Evolutionary conservation across 2,329 filamentous ascomycete species (phyloP).

Genomic region (Coleophoma cylindrospora): DNA sequence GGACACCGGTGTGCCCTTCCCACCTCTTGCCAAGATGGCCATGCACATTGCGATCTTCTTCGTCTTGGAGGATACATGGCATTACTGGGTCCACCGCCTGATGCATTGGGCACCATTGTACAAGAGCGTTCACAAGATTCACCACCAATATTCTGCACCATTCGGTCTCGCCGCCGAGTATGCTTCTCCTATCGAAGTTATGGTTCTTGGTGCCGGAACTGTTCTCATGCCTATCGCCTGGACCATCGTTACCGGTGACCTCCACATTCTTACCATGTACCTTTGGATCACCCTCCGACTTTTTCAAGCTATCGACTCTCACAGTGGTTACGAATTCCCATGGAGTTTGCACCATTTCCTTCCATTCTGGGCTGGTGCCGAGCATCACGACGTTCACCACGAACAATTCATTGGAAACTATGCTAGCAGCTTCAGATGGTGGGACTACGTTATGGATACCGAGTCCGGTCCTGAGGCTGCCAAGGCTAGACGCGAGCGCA

Average conservation of each 20-base stretch:
- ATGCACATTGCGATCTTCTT: constrained; percentile 93
- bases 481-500: constrained; percentile 76
- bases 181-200: constrained; percentile 93
- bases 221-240: constrained; percentile 80
- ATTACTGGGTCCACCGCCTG: constrained; percentile 92
- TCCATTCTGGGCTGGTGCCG: constrained; percentile 95
- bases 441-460: constrained; percentile 92
- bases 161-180: constrained; percentile 97
- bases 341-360: constrained; percentile 95
- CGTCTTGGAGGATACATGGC: constrained; percentile 93
- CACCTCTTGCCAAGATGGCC: constrained; percentile 77
- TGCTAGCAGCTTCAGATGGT: constrained; percentile 96
- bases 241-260: constrained; percentile 75
- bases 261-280: constrained; percentile 98
- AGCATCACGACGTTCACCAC: constrained; percentile 96
- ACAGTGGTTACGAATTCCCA: constrained; percentile 97
- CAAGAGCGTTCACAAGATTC: constrained; percentile 96
- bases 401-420: constrained; percentile 99
- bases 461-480: constrained; percentile 85
- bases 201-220: constrained; percentile 85
- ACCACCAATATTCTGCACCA: constrained; percentile 97
- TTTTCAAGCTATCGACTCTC: constrained; percentile 96
- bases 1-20: constrained; percentile 84
- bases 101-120: constrained; percentile 95
- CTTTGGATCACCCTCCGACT: constrained; percentile 88